Base-by-base conservation (phyloP, 768 basidiomycete genomes). In the Ramaria rubella region DNA sequence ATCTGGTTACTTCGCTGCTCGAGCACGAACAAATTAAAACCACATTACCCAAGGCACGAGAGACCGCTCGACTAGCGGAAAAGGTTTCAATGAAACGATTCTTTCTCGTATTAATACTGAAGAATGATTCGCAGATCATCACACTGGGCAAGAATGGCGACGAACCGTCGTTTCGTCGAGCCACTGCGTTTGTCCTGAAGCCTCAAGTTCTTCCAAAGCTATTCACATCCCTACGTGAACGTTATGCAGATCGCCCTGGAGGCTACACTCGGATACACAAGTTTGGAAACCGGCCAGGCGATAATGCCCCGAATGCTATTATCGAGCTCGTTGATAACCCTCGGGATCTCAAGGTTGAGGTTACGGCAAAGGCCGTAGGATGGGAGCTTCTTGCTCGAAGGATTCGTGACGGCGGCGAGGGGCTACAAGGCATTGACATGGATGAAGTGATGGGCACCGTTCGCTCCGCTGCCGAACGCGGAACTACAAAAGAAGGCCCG, bases 11-110 rank as follows among this genome's bases (percentile, higher is more conserved):
- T 24, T 94, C 93, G 4, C 79, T 98, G 31, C 80, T 99, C 56
- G 84, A 97, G 66, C 93, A 98, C 72, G 92, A 96, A 66, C 89
- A 91, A 67, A 92, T 99, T 67, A 87, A 89, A 69, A 98, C 96
- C 5, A 99, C 96, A 0, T 73, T 97, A 15, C 87, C 95, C 30
- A 98, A 97, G 70, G 96, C 96, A 2, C 86, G 88, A 68, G 94
- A 96, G 64, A 75, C 94, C 4, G 91, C 91, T 14, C 79, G 92
- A 62, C 74, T 97, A 52, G 94, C 94, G 15, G 95, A 99, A 67
- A 94, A 95, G 84, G 94, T 86, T 14, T 48, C 9, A 31, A 23
- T 30, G 30, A 15, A 34, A 6, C 27, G 23, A 2, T 48, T 36
- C 15, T 33, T 31, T 24, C 27, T 26, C 31, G 2, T 51, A 12